Base-by-base conservation (phyloP, 2,329 filamentous ascomycete genomes). In the Penicillium italicum region DNA sequence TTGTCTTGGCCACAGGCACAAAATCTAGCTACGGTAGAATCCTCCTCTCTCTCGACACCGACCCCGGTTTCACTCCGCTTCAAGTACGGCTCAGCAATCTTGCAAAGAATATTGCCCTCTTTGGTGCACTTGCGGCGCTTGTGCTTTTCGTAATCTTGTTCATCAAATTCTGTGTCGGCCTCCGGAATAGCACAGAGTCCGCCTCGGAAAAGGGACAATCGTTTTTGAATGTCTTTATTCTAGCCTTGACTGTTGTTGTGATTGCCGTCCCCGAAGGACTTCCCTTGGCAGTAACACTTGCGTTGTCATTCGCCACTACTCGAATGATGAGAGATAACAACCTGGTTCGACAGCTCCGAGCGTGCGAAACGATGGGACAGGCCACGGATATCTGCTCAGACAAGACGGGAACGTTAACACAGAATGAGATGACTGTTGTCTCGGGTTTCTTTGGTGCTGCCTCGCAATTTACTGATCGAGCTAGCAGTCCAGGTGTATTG, bases 101-200 rank as follows among this genome's bases (percentile, higher is more conserved):
- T 58, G 87, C 87, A 56, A 86, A 88, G 57, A 88, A 87, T 71
- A 90, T 90, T 65, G 87, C 86, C 48, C 88, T 88, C 69, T 79
- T 90, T 30, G 87, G 87, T 47, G 59, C 36, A 37, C 69, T 68
- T 47, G 76, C 82, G 53, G 89, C 90, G 42, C 89, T 88, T 59
- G 77, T 93, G 9, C 79, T 96, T 44, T 96, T 96, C 72, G 79
- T 92, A 48, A 88, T 95, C 41, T 80, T 96, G 10, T 85, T 96
- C 66, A 91, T 96, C 76, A 83, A 90, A 65, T 96, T 95, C 70
- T 80, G n/a, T 79, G 83, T 9, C 90, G 87, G 82, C 74, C 91
- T 30, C 80, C 83, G 31, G 82, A 80, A 45, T 74, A 81, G 4
- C 79, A 91, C 78, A 91, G 5, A 89, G 85, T 45, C 76, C 82